A percentile compares a stretch with the other conserved stretches of the same genome.
These are phyloP conservation scores for Fomitopsis serialis DNA, from an alignment of 768 basidiomycete genomes.

Conservation along the genomic window DNA sequence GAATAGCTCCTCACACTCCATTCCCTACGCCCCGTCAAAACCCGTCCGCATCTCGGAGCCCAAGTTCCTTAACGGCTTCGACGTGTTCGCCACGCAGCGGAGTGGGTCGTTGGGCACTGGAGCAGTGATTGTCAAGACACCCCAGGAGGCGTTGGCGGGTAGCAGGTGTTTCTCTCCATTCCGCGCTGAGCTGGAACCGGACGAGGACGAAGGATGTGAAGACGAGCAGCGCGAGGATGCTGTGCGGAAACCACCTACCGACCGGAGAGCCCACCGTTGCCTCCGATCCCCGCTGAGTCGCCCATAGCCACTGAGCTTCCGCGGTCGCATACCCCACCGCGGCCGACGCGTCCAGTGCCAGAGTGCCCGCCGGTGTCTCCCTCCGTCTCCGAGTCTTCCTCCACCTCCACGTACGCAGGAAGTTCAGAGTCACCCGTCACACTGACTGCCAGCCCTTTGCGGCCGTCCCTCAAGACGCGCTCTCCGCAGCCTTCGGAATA, in stretches of 20 bases:
- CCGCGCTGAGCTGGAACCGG: not conserved
- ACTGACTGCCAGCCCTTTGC: slow-evolving; percentile 11
- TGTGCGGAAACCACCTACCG: not conserved
- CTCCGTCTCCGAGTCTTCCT: not conserved
- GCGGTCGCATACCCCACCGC: slow-evolving; percentile 11
- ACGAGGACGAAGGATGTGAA: not conserved
- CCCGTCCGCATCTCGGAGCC: slow-evolving; percentile 42
- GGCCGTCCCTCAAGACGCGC: slow-evolving; percentile 21
- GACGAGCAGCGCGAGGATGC: no score
- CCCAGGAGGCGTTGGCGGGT: slow-evolving; percentile 64
- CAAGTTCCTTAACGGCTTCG: slow-evolving; percentile 28
- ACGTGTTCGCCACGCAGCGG: slow-evolving; percentile 27
- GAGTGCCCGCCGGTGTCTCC: slow-evolving; percentile 9
- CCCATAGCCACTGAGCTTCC: not conserved
- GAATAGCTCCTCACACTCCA: slow-evolving; percentile 20
- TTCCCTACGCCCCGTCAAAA: slow-evolving; percentile 28
- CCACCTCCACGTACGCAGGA: not conserved
- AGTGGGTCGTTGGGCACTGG: slow-evolving; percentile 59
- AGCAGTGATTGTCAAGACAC: slow-evolving; percentile 73
- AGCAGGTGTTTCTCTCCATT: slow-evolving; percentile 10
- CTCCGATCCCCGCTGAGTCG: slow-evolving; percentile 14
- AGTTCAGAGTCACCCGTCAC: slow-evolving; percentile 4
- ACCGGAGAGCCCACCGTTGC: slow-evolving; percentile 15
- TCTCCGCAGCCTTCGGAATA: slow-evolving; percentile 28
- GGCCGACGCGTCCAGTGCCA: slow-evolving; percentile 29